A percentile compares a stretch with the other conserved stretches of the same genome.
Evolutionary conservation across 2,329 filamentous ascomycete genomes (phyloP).

Genomic region (Ploettnerulaceae sp.): DNA sequence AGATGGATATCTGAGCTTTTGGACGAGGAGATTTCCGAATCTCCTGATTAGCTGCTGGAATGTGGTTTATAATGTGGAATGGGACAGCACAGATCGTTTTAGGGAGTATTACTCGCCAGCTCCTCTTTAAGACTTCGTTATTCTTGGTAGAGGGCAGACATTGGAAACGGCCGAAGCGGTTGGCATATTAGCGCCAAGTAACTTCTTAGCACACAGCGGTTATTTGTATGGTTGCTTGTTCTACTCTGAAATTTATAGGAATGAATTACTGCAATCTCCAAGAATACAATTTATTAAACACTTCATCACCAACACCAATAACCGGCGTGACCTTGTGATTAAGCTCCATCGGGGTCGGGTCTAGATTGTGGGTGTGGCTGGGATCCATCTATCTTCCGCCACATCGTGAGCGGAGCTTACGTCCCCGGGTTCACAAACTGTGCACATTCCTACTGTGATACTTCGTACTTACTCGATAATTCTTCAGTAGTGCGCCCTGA

Average conservation of each 20-base stretch:
- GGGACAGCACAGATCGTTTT: conserved; percentile 54
- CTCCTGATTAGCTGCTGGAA: conserved; percentile 63
- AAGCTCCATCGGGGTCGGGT: background rate
- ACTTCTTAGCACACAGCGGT: background rate
- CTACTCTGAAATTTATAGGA: no score
- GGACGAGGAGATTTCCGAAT: conserved; percentile 61
- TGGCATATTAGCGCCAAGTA: no score
- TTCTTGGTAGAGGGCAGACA: background rate
- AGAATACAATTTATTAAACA: background rate
- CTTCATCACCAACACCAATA: background rate
- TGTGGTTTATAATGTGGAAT: conserved; percentile 50
- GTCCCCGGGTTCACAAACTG: background rate
- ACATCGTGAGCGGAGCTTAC: conserved; percentile 12
- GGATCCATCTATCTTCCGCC: conserved; percentile 9
- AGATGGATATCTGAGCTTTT: conserved; percentile 63
- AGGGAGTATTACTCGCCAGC: conserved; percentile 61
- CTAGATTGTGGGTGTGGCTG: conserved; percentile 2
- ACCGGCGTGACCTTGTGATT: background rate
- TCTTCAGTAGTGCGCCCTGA: no score
- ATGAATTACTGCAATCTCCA: no score
- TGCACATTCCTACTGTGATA: background rate
- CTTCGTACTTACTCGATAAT: no score
- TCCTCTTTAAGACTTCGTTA: conserved; percentile 11
- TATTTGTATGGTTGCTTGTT: no score
- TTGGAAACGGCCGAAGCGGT: background rate